Evolutionary conservation across 75 land plant species (phyloP).

Genomic region (Cryptomeria japonica): DNA sequence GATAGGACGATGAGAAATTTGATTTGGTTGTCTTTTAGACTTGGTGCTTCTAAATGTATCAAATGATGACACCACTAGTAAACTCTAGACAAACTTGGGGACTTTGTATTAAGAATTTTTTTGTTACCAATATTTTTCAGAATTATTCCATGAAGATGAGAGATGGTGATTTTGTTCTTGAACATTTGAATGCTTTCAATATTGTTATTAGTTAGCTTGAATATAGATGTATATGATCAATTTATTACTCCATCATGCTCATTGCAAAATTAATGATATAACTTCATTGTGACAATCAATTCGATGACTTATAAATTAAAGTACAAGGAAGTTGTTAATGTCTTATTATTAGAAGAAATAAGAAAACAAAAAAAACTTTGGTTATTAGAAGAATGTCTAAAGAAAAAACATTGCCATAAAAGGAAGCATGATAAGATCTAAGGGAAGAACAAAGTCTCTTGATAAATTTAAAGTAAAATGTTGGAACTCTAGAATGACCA

Average conservation of each 20-base stretch:
- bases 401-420: neutral
- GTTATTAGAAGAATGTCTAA: neutral
- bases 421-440: neutral
- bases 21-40: neutral
- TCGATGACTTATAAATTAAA: neutral
- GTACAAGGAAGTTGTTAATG: neutral
- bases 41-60: neutral
- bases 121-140: too few relatives aligned
- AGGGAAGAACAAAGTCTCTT: neutral
- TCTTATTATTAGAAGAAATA: neutral
- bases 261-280: too few relatives aligned
- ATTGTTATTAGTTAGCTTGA: too few relatives aligned
- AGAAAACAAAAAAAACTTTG: neutral
- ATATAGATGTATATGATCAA: neutral
- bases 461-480: neutral
- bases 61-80: neutral
- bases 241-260: neutral
- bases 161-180: too few relatives aligned
- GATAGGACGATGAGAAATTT: neutral
- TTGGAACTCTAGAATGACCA: neutral
- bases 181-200: too few relatives aligned
- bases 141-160: too few relatives aligned
- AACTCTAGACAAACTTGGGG: neutral
- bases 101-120: too few relatives aligned
- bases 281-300: neutral